phyloP scores from a whole-genome alignment of 2,329 filamentous ascomycete species.

The Polytolypa hystricis region DNA sequence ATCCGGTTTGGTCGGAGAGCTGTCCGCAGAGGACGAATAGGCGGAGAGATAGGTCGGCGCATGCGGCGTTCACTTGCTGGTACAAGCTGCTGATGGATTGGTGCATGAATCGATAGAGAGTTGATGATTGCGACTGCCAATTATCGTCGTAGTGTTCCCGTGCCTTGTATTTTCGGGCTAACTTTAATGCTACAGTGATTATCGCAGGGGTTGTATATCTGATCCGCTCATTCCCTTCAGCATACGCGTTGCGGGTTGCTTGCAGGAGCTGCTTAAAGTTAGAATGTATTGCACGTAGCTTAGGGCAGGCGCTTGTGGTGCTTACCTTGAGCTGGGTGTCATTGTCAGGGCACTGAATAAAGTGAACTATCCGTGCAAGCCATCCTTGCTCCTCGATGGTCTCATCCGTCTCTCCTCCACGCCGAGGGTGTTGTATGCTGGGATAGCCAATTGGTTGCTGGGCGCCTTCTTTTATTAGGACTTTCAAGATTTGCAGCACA shows the following conservation, averaged over 20 bases:
- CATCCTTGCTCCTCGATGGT: conserved; percentile 97
- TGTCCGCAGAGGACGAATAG: conserved; percentile 88
- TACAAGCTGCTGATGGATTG: conserved; percentile 78
- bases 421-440: conserved; percentile 60
- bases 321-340: conserved; percentile 76
- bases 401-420: conserved; percentile 81
- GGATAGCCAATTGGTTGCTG: conserved; percentile 77
- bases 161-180: conserved; percentile 77
- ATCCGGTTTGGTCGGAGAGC: conserved; percentile 79
- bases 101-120: conserved; percentile 93
- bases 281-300: conserved; percentile 6
- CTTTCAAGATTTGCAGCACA: conserved; percentile 75
- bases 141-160: conserved; percentile 79
- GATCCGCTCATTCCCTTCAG: conserved; percentile 87
- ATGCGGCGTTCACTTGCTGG: conserved; percentile 67
- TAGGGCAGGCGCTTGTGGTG: background rate
- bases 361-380: conserved; percentile 83
- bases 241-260: conserved; percentile 72
- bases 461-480: conserved; percentile 85
- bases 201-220: conserved; percentile 91
- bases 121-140: conserved; percentile 61
- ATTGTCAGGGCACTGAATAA: conserved; percentile 73
- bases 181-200: conserved; percentile 78
- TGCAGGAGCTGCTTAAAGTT: conserved; percentile 55
- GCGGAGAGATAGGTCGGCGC: conserved; percentile 77